Evolutionary conservation across 1,284 basidiomycete species (phyloP).

Genomic region (Ceratobasidium sp.): DNA sequence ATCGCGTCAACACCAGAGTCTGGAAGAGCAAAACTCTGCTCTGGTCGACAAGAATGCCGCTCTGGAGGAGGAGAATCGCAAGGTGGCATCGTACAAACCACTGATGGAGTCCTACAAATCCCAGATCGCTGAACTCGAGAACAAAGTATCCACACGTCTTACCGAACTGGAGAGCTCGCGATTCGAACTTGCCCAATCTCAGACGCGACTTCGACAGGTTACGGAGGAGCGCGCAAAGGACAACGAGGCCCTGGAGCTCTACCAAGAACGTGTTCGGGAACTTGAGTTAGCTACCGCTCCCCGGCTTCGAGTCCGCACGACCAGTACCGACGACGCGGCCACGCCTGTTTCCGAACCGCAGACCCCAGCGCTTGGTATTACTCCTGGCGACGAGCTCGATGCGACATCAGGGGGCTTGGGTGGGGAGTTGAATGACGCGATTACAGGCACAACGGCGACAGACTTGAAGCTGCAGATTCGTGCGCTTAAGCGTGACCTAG

Average conservation of each 20-base stretch:
- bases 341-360: slow-evolving; percentile 26
- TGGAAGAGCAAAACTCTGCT: slow-evolving; percentile 92
- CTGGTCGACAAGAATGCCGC: slow-evolving; percentile 91
- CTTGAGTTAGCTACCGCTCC: slow-evolving; percentile 67
- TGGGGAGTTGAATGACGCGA: slow-evolving; percentile 86
- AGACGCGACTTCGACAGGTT: slow-evolving; percentile 73
- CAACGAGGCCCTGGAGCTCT: slow-evolving; percentile 85
- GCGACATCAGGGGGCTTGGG: slow-evolving; percentile 67
- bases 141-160: slow-evolving; percentile 69
- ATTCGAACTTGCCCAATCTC: slow-evolving; percentile 80
- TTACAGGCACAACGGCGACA: slow-evolving; percentile 87
- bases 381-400: slow-evolving; percentile 57
- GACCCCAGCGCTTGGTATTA: slow-evolving; percentile 45
- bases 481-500: slow-evolving; percentile 84
- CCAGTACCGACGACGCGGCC: slow-evolving; percentile 33
- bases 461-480: slow-evolving; percentile 88
- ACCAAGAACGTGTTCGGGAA: slow-evolving; percentile 92
- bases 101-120: slow-evolving; percentile 93
- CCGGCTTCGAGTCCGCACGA: slow-evolving; percentile 31
- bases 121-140: slow-evolving; percentile 85
- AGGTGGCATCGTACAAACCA: slow-evolving; percentile 86
- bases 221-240: slow-evolving; percentile 79
- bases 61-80: slow-evolving; percentile 90
- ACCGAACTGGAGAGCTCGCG: slow-evolving; percentile 77
- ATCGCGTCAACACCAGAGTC: slow-evolving; percentile 60